Base-by-base conservation (phyloP, 208 protist species). In the Kentomonas sorsogonicus region DNA sequence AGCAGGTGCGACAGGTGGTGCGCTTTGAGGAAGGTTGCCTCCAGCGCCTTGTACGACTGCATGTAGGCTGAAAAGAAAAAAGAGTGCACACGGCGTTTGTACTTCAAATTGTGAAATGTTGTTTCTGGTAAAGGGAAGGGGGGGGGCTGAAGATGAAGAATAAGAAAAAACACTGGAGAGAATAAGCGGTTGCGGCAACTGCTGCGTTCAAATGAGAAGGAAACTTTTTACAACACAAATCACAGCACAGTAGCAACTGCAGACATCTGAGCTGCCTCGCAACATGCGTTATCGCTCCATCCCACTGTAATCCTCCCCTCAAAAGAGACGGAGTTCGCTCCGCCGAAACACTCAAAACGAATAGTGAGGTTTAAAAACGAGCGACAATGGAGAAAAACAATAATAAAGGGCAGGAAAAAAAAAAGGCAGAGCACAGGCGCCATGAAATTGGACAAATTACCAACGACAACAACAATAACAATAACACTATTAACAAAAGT, bases 11-110 rank as follows among this genome's bases (percentile, higher is more conserved):
- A 27, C 20, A 78, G 68, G 53, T 53, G 65, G 46, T 80, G 69
- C 1, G 70, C 22, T 45, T 66, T 52, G 10, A 55, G 50, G 52
- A 80, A 81, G 20, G 74, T 29, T 33, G 48, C 27, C 66, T 80
- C 67, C 11, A 88, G 66, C 23, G 77, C 53, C 11, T 73, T 61
- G 56, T 91, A 83, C 3, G 75, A 64, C 34, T 63, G 31, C 58
- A 69, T 63, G 25, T 55, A 53, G 22, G 33, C 33, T 36, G 33
- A 5, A 36, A 36, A n/a, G n/a, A n/a, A n/a, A n/a, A n/a, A n/a
- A n/a, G n/a, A n/a, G n/a, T n/a, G n/a, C n/a, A n/a, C n/a, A n/a
- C n/a, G n/a, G n/a, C n/a, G n/a, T n/a, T n/a, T n/a, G n/a, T n/a
- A n/a, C n/a, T n/a, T n/a, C n/a, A n/a, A n/a, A n/a, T n/a, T n/a